Percentiles rank a stretch among this genome's conserved stretches.
phyloP scores from a whole-genome alignment of 192 early-diverging fungal species.

The Chytriomyces confervae region DNA sequence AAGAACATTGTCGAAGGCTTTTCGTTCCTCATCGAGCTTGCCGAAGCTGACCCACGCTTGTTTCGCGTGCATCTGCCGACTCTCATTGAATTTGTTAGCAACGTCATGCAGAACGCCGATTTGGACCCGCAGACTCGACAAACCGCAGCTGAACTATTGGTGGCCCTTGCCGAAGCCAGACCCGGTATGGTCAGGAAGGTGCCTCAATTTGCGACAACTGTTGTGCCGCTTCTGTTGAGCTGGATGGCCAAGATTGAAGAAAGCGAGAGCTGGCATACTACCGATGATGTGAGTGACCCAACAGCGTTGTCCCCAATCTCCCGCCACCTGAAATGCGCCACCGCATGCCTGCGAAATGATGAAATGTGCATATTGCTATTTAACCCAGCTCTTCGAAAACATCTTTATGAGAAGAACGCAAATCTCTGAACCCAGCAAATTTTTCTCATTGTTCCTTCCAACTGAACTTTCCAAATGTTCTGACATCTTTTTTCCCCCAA shows the following conservation, averaged over 20 bases:
- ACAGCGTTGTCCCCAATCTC: neutral
- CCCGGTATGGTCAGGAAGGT: constrained; percentile 93
- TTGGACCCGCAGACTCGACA: constrained; percentile 86
- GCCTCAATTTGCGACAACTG: constrained; percentile 72
- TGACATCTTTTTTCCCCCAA: neutral
- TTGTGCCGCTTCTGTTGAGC: constrained; percentile 89
- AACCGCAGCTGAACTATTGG: constrained; percentile 87
- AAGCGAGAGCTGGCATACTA: constrained; percentile 86
- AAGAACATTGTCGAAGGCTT: constrained; percentile 57
- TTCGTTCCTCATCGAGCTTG: constrained; percentile 72
- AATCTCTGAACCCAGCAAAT: neutral
- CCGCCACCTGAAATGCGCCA: neutral
- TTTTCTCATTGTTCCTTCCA: neutral
- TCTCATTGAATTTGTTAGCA: constrained; percentile 76
- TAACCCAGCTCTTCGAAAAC: constrained; percentile 11
- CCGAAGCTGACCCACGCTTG: constrained; percentile 79
- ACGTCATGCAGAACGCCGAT: constrained; percentile 78
- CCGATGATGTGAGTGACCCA: constrained; percentile 67
- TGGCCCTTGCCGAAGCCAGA: constrained; percentile 88
- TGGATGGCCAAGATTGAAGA: constrained; percentile 97
- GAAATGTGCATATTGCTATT: constrained; percentile 9
- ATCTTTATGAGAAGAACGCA: neutral
- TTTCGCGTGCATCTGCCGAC: constrained; percentile 80
- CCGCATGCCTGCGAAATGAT: neutral
- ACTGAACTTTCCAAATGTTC: neutral